Conservation (phyloP, 2,329 filamentous ascomycete species). For the Botrytis hyacinthi region DNA sequence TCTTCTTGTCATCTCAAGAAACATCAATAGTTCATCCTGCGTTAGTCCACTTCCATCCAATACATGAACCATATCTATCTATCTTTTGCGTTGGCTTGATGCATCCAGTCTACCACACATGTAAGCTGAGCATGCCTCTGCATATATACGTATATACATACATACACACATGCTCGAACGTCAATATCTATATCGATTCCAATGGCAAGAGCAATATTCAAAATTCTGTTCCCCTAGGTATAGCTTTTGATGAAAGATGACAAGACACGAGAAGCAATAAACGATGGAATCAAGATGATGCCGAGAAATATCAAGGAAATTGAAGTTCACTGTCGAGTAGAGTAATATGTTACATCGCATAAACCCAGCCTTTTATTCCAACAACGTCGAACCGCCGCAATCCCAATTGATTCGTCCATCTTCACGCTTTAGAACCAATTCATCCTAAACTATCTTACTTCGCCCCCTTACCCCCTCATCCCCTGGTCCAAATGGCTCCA, state of each 20-base stretch:
- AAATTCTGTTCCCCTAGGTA: background rate
- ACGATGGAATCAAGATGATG: background rate
- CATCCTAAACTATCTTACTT: conserved; percentile 18
- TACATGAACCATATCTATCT: background rate
- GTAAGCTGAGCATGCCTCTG: conserved; percentile 7
- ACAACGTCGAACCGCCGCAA: background rate
- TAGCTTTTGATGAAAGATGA: background rate
- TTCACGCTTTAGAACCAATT: background rate
- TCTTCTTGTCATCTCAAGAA: background rate
- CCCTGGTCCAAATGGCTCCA: background rate
- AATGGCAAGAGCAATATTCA: background rate
- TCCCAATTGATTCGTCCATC: conserved; percentile 10
- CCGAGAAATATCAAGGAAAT: background rate
- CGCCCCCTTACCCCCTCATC: conserved; percentile 16
- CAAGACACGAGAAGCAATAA: background rate
- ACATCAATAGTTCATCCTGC: conserved; percentile 11
- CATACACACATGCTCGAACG: background rate
- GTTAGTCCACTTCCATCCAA: conserved; percentile 11
- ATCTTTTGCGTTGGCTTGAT: background rate
- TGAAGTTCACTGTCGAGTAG: background rate
- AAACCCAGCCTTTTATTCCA: conserved; percentile 16
- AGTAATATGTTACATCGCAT: conserved; percentile 21
- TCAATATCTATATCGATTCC: background rate
- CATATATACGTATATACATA: background rate
- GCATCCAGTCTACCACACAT: background rate